Conservation (phyloP, 2,329 filamentous ascomycete genomes). For the Chalaropsis thielavioides region DNA sequence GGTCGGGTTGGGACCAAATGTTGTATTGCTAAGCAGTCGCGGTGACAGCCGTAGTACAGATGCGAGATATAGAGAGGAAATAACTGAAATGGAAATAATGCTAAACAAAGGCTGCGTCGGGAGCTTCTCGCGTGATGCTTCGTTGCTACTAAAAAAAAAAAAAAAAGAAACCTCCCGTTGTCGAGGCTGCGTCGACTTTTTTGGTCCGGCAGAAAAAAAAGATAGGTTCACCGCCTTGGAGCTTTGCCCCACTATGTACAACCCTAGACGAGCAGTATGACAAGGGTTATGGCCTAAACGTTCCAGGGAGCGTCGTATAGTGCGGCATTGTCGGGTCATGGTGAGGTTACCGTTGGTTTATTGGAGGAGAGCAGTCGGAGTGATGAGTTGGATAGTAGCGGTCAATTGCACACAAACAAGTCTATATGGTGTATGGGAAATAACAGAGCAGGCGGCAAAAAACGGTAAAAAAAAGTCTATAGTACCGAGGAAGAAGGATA, state of each 20-base stretch:
- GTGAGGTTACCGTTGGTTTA: too few relatives aligned
- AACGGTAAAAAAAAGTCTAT: background rate
- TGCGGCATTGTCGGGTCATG: too few relatives aligned
- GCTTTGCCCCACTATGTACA: background rate
- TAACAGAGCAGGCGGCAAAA: background rate
- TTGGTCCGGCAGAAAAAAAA: conserved; percentile 18
- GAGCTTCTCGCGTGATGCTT: too few relatives aligned
- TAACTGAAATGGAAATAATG: too few relatives aligned
- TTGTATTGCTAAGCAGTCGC: too few relatives aligned
- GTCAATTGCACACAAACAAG: background rate
- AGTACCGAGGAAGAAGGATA: background rate
- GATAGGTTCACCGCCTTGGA: conserved; percentile 13
- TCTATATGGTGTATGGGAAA: background rate
- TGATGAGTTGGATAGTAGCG: background rate
- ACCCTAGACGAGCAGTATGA: background rate
- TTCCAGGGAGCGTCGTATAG: background rate
- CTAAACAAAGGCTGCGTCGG: too few relatives aligned
- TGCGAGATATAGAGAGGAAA: too few relatives aligned
- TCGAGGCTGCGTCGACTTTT: conserved; percentile 9
- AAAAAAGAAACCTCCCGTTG: too few relatives aligned
- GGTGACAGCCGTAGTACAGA: too few relatives aligned
- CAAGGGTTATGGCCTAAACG: background rate
- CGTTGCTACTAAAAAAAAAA: too few relatives aligned
- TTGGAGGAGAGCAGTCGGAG: too few relatives aligned
- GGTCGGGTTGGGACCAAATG: background rate